phyloP scores from a whole-genome alignment of 192 early-diverging fungal genomes.

The Umbelopsis sp. region DNA sequence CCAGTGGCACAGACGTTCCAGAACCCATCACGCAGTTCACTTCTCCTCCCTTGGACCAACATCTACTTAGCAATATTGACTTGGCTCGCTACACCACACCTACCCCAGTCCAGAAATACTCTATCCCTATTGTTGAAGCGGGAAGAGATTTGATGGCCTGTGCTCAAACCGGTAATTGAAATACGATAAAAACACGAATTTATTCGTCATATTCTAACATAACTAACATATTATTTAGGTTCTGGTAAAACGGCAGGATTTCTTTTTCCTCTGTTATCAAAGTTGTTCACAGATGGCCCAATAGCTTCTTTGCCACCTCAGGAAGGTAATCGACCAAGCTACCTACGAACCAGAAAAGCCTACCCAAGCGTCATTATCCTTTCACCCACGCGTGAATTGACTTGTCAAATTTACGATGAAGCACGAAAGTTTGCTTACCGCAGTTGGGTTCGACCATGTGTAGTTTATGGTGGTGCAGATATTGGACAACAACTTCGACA shows the following conservation, averaged over 20 bases:
- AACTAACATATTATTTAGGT: constrained; percentile 31
- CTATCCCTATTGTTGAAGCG: constrained; percentile 77
- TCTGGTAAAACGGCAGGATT: constrained; percentile 96
- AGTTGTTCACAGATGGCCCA: constrained; percentile 83
- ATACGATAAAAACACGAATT: background rate
- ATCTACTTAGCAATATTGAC: constrained; percentile 88
- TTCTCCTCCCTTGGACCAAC: constrained; percentile 73
- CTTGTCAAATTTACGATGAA: constrained; percentile 94
- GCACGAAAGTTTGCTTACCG: constrained; percentile 81
- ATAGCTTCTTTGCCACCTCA: constrained; percentile 26
- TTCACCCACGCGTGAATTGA: constrained; percentile 94
- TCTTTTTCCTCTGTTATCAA: constrained; percentile 92
- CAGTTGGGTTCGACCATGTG: constrained; percentile 91
- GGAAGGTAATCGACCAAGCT: constrained; percentile 26
- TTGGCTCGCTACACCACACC: constrained; percentile 85
- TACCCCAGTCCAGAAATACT: constrained; percentile 96
- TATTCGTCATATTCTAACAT: background rate
- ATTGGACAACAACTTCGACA: constrained; percentile 86
- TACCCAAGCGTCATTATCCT: constrained; percentile 84
- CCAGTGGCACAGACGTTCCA: constrained; percentile 69
- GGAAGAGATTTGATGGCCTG: constrained; percentile 98
- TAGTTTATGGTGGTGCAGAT: constrained; percentile 95
- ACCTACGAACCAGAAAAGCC: constrained; percentile 65
- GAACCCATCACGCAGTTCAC: constrained; percentile 62
- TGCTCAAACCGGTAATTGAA: constrained; percentile 81